Conservation (phyloP, 176 grass and related monocot species). For the Eremochloa ophiuroides region DNA sequence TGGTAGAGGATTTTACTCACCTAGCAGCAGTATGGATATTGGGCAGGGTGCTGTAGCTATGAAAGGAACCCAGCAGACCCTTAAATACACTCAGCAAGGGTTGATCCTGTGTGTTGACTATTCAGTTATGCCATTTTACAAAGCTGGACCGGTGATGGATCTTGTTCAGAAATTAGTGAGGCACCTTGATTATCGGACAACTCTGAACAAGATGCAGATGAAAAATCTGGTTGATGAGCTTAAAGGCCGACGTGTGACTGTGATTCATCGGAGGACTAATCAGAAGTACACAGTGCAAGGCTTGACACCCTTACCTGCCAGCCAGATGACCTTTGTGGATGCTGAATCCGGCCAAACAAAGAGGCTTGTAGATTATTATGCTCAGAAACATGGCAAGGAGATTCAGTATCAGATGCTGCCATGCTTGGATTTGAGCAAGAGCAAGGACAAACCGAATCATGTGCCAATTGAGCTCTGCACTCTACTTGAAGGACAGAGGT, state of each 20-base stretch:
- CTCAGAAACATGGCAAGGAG: conserved; percentile 18
- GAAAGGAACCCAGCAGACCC: conserved; percentile 46
- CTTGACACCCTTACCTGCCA: conserved; percentile 36
- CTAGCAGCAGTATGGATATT: neutral
- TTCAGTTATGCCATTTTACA: conserved; percentile 51
- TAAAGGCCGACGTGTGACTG: conserved; percentile 45
- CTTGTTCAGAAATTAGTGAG: neutral
- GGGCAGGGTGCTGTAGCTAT: conserved; percentile 33
- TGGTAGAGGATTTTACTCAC: conserved; percentile 50
- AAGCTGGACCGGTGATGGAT: conserved; percentile 34
- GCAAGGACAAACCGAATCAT: conserved; percentile 46
- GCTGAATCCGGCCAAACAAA: conserved; percentile 32
- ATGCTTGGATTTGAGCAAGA: conserved; percentile 63
- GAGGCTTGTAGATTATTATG: conserved; percentile 44
- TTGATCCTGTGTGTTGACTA: conserved; percentile 48
- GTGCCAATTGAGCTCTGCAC: conserved; percentile 58
- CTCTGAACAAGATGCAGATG: neutral
- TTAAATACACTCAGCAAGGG: conserved; percentile 41
- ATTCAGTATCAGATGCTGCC: conserved; percentile 47
- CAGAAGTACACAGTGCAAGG: conserved; percentile 50
- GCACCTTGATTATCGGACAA: neutral
- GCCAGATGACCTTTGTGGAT: conserved; percentile 46
- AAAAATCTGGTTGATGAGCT: conserved; percentile 16
- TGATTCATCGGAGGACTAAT: conserved; percentile 43
- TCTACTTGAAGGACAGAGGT: conserved; percentile 53